phyloP scores from a whole-genome alignment of 1,284 basidiomycete species.

The Retiboletus flavoniger region DNA sequence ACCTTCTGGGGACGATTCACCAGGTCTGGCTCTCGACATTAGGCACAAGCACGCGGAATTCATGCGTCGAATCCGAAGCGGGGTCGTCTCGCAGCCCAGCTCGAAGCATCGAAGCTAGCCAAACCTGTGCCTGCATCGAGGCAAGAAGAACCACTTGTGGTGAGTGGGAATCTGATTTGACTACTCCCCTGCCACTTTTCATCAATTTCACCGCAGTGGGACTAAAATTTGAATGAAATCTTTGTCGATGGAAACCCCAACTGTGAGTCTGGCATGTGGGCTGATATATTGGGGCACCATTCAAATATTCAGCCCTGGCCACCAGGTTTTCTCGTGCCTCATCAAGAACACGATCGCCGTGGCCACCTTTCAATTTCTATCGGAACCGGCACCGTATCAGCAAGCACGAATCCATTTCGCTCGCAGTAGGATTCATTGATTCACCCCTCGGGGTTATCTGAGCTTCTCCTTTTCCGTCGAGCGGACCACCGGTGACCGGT shows the following conservation, averaged over 20 bases:
- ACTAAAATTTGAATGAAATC: conserved; percentile 25
- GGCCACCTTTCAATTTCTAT: conserved; percentile 31
- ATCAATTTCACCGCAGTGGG: conserved; percentile 34
- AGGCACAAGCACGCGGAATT: conserved; percentile 60
- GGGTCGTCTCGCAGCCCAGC: conserved; percentile 60
- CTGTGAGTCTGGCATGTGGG: conserved; percentile 26
- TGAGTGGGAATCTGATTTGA: conserved; percentile 38
- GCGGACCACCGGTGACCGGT: conserved; percentile 23
- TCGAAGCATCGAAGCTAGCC: conserved; percentile 48
- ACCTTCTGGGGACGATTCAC: conserved; percentile 23
- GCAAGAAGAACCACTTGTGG: conserved; percentile 62
- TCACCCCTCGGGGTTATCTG: conserved; percentile 34
- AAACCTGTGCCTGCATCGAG: conserved; percentile 48
- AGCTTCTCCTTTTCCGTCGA: conserved; percentile 17
- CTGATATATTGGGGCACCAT: conserved; percentile 15
- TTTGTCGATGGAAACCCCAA: conserved; percentile 23
- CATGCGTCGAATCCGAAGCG: conserved; percentile 61
- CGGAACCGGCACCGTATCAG: conserved; percentile 34
- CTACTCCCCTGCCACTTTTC: conserved; percentile 21
- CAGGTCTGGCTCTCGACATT: conserved; percentile 12
- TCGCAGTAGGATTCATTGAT: conserved; percentile 31
- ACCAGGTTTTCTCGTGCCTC: conserved; percentile 38
- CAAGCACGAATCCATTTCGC: conserved; percentile 26
- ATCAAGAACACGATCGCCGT: conserved; percentile 33
- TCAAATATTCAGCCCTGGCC: conserved; percentile 31